Evolutionary conservation across 805 yeast genomes (phyloP).

Genomic region (Hemisphaericaspora nanyangensis): DNA sequence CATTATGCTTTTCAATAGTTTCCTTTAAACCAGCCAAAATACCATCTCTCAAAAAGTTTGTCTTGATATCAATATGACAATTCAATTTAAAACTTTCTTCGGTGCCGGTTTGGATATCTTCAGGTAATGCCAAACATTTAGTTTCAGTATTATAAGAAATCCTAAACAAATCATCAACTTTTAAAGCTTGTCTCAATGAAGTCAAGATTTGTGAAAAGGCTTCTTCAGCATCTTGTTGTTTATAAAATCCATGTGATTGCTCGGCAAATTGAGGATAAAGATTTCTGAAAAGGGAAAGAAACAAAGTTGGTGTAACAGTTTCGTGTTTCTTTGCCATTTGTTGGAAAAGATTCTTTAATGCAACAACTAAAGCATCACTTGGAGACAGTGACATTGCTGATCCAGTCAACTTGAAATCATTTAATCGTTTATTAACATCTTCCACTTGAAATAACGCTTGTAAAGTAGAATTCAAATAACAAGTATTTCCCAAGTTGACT

Average conservation of each 20-base stretch:
- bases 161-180: conserved; percentile 56
- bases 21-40: conserved; percentile 71
- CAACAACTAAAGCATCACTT: conserved; percentile 17
- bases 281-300: conserved; percentile 62
- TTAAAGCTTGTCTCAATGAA: conserved; percentile 44
- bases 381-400: conserved; percentile 11
- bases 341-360: conserved; percentile 43
- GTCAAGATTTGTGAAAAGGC: conserved; percentile 76
- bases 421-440: conserved; percentile 36
- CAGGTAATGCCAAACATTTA: conserved; percentile 52
- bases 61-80: conserved; percentile 82
- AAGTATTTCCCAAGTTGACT: conserved; percentile 70
- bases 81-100: conserved; percentile 69
- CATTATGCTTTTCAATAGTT: conserved; percentile 71
- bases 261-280: conserved; percentile 89
- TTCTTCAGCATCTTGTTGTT: conserved; percentile 99
- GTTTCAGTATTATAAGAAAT: conserved; percentile 61
- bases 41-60: conserved; percentile 88
- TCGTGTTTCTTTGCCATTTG: conserved; percentile 44
- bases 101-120: conserved; percentile 16
- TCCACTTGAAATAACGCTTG: conserved; percentile 50
- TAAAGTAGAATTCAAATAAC: conserved; percentile 69
- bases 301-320: conserved; percentile 61
- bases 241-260: conserved; percentile 65
- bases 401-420: conserved; percentile 12